phyloP scores from a whole-genome alignment of 257 asterid genomes.

The Solanum chmielewskii region DNA sequence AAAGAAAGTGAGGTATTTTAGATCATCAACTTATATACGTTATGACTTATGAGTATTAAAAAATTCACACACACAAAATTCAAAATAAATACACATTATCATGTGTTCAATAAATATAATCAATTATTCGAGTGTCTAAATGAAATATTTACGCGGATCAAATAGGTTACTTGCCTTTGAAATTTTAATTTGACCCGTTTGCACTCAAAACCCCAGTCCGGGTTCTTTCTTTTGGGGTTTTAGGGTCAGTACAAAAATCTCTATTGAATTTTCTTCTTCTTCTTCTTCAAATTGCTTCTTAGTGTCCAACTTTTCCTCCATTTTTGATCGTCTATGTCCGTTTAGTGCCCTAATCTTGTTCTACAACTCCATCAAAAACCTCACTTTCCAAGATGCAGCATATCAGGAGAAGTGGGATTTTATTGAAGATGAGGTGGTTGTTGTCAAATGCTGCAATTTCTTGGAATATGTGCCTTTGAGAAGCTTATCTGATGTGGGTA shows the following conservation, averaged over 20 bases:
- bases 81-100: too few relatives aligned
- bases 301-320: background rate
- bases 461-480: constrained; percentile 5
- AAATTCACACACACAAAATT: background rate
- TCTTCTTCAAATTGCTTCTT: background rate
- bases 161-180: background rate
- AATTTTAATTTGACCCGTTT: background rate
- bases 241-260: background rate
- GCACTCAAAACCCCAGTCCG: background rate
- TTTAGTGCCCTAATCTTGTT: background rate
- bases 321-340: background rate
- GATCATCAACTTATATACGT: background rate
- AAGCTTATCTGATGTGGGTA: constrained; percentile 17
- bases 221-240: background rate
- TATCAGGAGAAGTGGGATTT: constrained; percentile 27
- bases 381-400: constrained; percentile 18
- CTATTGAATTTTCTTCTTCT: background rate
- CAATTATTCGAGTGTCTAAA: background rate
- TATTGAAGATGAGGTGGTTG: constrained; percentile 28
- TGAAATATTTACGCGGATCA: fast-evolving
- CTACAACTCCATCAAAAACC: background rate
- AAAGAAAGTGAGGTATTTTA: background rate
- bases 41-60: background rate
- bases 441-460: constrained; percentile 4
- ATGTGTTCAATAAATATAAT: background rate